These are phyloP conservation scores for Fusarium cyanostomum DNA, from an alignment of 2,329 filamentous ascomycete genomes.

Conservation along the genomic window DNA sequence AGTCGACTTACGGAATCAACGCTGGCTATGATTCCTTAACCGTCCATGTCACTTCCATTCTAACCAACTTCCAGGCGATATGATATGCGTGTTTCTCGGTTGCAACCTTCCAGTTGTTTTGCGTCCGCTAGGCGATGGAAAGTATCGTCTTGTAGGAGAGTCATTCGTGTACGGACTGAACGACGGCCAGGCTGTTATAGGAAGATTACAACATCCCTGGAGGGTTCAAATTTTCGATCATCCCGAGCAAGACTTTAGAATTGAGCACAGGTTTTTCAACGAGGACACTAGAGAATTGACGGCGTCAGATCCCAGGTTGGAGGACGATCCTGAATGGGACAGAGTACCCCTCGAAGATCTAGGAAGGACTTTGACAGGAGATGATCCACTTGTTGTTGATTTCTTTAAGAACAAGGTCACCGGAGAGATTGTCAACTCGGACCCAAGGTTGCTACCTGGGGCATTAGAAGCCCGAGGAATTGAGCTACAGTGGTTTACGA, in stretches of 20 bases:
- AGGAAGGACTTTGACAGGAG: neutral
- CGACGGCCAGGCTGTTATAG: conserved; percentile 1
- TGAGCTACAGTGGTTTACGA: neutral
- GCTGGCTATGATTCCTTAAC: too few species aligned
- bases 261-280: conserved; percentile 1
- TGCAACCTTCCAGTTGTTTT: neutral
- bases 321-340: neutral
- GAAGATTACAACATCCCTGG: conserved; percentile 1
- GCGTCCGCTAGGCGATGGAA: neutral
- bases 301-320: conserved; percentile 4
- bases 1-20: too few species aligned
- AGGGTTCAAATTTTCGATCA: conserved; percentile 3
- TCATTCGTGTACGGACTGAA: conserved; percentile 1
- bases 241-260: neutral
- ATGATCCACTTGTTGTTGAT: conserved; percentile 1
- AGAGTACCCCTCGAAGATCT: neutral
- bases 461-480: neutral
- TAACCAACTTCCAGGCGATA: conserved; percentile 2
- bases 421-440: neutral
- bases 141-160: neutral
- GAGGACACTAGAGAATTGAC: neutral
- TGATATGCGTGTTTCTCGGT: conserved; percentile 5
- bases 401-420: neutral
- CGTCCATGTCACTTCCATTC: too few species aligned
- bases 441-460: neutral